phyloP scores from a whole-genome alignment of 2,329 filamentous ascomycete species.

The Sporothrix schenckii region DNA sequence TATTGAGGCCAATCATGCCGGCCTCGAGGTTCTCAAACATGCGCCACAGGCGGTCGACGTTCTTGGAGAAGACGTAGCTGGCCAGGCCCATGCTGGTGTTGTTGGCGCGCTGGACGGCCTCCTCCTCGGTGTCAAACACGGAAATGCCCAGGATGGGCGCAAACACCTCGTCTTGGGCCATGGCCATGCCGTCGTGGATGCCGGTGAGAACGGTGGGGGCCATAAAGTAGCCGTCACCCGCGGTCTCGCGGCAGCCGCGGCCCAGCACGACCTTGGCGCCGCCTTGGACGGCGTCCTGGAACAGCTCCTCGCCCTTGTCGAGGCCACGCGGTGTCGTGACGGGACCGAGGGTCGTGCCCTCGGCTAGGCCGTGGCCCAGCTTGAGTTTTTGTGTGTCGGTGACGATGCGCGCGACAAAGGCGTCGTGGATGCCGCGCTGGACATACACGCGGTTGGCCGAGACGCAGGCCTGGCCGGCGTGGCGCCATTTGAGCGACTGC shows the following conservation, averaged over 20 bases:
- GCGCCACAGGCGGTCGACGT: constrained; percentile 60
- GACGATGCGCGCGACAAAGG: constrained; percentile 39
- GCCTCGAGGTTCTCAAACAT: constrained; percentile 63
- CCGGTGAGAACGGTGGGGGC: constrained; percentile 59
- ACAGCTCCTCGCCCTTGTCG: constrained; percentile 61
- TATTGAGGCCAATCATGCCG: constrained; percentile 51
- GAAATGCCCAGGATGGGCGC: constrained; percentile 60
- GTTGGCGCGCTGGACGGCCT: constrained; percentile 58
- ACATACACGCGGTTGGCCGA: constrained; percentile 68
- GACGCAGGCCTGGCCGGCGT: constrained; percentile 67
- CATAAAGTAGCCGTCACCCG: constrained; percentile 64
- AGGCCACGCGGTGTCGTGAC: constrained; percentile 59
- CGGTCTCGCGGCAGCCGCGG: constrained; percentile 52
- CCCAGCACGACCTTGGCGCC: constrained; percentile 68
- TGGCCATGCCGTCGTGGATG: constrained; percentile 53
- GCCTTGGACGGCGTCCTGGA: constrained; percentile 64
- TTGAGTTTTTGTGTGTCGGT: constrained; percentile 57
- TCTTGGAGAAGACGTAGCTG: constrained; percentile 44
- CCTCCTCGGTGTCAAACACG: constrained; percentile 60
- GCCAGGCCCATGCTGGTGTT: constrained; percentile 62
- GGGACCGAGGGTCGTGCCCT: constrained; percentile 62
- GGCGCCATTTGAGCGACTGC: constrained; percentile 48
- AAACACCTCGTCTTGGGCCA: constrained; percentile 58
- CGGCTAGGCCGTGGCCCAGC: constrained; percentile 62
- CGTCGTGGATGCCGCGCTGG: constrained; percentile 63